Base-by-base conservation (phyloP, 768 basidiomycete species). In the Lactifluus rugatus region DNA sequence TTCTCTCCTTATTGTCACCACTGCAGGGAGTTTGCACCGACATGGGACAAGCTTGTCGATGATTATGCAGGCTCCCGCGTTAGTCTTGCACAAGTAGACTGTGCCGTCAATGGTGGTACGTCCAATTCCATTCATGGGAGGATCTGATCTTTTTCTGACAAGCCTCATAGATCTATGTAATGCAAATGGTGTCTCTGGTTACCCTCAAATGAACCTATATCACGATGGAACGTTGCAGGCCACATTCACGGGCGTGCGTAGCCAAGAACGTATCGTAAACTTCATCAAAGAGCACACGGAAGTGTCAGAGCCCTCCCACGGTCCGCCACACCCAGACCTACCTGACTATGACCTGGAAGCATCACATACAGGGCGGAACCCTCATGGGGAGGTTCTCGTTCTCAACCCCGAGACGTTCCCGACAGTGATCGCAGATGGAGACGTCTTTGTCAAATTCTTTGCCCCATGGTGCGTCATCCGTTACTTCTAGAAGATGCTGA, bases 1-100 rank as follows among this genome's bases (percentile, higher is more conserved):
- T 96, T 82, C 68, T 93, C 89, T 1, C 93, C 93, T 0, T 85
- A 84, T 66, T 96, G 93, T 65, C 68, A 70, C 4, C 93, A 95
- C 67, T 96, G 93, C 70, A 76, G 77, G 32, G 68, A 73, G 0
- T 95, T 96, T 64, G 83, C 82, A 10, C 86, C 93, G 0, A 91
- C 85, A 26, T 96, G 93, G 92, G 75, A 82, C 44, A 71, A 82
- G 48, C 74, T 95, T 7, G 82, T 81, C 6, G 70, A 73, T 16
- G 75, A 82, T 32, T 75, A 75, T 28, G 73, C 76, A 71, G 74
- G 66, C 59, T 78, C 76, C 58, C 67, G 62, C 37, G 70, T 94
- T 8, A 78, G 79, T 46, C 75, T 94, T 53, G 92, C 86, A 0
- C 90, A 93, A 66, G 84, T 93, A 17, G 82, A 93, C 67, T 93